A percentile compares a stretch with the other conserved stretches of the same genome.
These are phyloP conservation scores for Fragilaria radians DNA, from an alignment of 108 stramenopile genomes.

Conservation along the genomic window DNA sequence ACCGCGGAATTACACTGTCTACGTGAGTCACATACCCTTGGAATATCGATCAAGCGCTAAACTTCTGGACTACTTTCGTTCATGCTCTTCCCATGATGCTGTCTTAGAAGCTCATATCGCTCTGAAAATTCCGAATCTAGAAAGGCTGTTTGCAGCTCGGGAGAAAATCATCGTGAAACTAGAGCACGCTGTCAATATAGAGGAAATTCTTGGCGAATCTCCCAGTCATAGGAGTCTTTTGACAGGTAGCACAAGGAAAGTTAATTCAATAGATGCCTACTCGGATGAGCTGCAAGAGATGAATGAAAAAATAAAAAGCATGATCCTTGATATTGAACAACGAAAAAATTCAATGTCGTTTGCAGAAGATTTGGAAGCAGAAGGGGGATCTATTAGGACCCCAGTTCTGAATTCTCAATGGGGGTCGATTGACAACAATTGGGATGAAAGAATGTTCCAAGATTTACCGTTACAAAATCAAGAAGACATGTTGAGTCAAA, in stretches of 20 bases:
- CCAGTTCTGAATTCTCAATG: neutral
- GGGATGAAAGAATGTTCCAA: neutral
- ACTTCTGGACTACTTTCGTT: constrained; percentile 37
- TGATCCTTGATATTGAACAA: neutral
- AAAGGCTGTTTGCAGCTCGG: constrained; percentile 15
- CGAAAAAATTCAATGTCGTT: neutral
- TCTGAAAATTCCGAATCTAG: constrained; percentile 18
- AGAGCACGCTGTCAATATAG: constrained; percentile 38
- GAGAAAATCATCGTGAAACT: constrained; percentile 18
- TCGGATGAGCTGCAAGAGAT: constrained; percentile 18
- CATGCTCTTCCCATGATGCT: constrained; percentile 21
- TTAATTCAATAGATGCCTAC: constrained; percentile 13
- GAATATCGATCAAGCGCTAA: constrained; percentile 33
- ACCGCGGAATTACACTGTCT: constrained; percentile 38
- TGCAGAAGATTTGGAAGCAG: neutral
- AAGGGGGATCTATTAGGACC: neutral
- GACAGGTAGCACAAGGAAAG: neutral
- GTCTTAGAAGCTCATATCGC: constrained; percentile 25
- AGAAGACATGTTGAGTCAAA: neutral
- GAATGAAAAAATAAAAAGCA: constrained; percentile 1
- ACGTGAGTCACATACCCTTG: constrained; percentile 39
- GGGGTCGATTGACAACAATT: neutral
- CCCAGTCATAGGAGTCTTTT: constrained; percentile 14
- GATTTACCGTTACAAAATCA: neutral
- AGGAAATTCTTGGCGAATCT: constrained; percentile 10